Conservation (phyloP, 2,329 filamentous ascomycete species). For the Diaporthe australafricana region DNA sequence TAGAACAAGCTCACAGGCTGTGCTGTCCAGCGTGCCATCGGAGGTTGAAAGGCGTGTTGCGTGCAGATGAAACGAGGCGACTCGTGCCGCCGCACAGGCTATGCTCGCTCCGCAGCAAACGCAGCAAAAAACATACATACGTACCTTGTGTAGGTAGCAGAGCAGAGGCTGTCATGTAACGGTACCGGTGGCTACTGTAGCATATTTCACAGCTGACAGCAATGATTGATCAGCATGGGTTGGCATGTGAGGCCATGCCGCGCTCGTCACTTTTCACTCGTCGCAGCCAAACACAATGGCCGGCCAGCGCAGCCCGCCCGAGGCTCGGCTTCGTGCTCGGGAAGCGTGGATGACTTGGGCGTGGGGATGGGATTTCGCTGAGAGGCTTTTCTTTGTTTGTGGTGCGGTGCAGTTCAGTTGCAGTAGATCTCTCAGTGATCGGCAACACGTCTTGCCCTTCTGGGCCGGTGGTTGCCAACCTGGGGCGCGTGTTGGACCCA, state of each 20-base stretch:
- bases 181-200: background rate
- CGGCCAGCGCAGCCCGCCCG: background rate
- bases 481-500: slow-evolving; percentile 15
- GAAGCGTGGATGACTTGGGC: background rate
- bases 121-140: no score
- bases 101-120: background rate
- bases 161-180: slow-evolving; percentile 22
- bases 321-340: slow-evolving; percentile 23
- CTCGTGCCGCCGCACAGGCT: slow-evolving; percentile 11
- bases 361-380: background rate
- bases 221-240: background rate
- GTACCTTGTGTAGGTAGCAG: no score
- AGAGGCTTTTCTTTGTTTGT: slow-evolving; percentile 17
- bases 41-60: slow-evolving; percentile 35
- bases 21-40: slow-evolving; percentile 29
- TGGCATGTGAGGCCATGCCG: slow-evolving; percentile 16
- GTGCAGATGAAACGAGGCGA: slow-evolving; percentile 35
- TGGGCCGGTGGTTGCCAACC: slow-evolving; percentile 20
- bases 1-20: slow-evolving; percentile 8
- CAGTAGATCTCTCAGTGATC: slow-evolving; percentile 13
- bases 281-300: background rate
- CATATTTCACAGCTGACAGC: background rate
- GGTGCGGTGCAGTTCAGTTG: background rate
- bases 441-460: slow-evolving; percentile 1
- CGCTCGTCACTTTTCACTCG: background rate